Percentiles rank a stretch among this genome's conserved stretches.
Conservation (phyloP, 352 stramenopile genomes). For the Globisporangium perplexum region DNA sequence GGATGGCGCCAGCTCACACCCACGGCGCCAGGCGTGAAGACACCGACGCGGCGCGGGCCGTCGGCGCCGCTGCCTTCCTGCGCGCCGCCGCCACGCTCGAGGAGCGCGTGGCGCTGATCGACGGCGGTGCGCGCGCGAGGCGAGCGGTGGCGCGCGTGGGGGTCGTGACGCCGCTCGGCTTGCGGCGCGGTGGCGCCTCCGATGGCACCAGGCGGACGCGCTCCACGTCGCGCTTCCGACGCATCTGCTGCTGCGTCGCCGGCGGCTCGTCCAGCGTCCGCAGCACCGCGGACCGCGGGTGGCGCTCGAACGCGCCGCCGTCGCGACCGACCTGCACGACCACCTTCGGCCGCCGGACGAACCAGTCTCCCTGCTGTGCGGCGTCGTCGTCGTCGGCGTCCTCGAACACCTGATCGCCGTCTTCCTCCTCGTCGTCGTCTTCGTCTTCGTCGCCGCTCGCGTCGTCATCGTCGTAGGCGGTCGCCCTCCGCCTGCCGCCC, state of each 20-base stretch:
- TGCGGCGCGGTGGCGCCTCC: neutral
- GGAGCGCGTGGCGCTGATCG: conserved; percentile 6
- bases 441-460: conserved; percentile 8
- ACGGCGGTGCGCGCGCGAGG: neutral
- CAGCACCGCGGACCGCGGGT: conserved; percentile 25
- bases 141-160: neutral
- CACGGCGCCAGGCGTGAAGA: conserved; percentile 9
- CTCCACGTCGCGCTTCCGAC: conserved; percentile 30
- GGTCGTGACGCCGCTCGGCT: conserved; percentile 32
- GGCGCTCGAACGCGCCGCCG: conserved; percentile 32
- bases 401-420: conserved; percentile 23
- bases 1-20: neutral
- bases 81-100: conserved; percentile 4
- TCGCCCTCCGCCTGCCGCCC: conserved; percentile 12
- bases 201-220: conserved; percentile 47
- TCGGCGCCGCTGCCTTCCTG: neutral
- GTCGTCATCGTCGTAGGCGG: conserved; percentile 7
- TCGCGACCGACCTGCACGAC: conserved; percentile 41
- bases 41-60: neutral
- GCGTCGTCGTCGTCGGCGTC: conserved; percentile 14
- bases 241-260: conserved; percentile 18
- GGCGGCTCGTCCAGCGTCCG: conserved; percentile 30
- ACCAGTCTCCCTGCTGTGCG: conserved; percentile 17
- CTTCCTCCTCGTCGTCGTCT: conserved; percentile 20
- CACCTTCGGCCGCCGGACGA: conserved; percentile 31